Evolutionary conservation across 257 asterid genomes (phyloP).

Genomic region (Solanum sejunctum): DNA sequence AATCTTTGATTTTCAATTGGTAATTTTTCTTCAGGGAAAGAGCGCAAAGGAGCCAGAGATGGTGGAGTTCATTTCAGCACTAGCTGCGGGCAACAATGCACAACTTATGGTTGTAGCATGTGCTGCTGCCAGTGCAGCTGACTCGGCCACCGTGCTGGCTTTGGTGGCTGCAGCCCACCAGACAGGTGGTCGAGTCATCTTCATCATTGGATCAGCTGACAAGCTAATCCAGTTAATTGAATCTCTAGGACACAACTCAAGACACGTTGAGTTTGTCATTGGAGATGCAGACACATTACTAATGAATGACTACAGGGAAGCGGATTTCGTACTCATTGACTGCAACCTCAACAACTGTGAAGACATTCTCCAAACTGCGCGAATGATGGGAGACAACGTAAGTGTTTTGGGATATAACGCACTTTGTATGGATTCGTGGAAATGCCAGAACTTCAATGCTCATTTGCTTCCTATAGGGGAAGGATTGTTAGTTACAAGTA

Average conservation of each 20-base stretch:
- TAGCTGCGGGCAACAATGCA: constrained; percentile 67
- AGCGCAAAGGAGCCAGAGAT: constrained; percentile 53
- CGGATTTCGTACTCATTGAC: constrained; percentile 47
- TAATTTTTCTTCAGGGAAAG: constrained; percentile 32
- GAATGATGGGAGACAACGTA: not conserved
- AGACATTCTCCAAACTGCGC: constrained; percentile 9
- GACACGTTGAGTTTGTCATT: constrained; percentile 20
- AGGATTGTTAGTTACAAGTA: constrained; percentile 37
- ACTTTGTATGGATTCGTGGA: constrained; percentile 26
- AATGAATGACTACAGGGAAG: constrained; percentile 16
- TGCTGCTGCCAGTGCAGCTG: constrained; percentile 23
- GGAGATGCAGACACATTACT: constrained; percentile 40
- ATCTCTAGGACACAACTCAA: constrained; percentile 6
- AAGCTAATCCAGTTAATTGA: constrained; percentile 7
- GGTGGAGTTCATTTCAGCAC: constrained; percentile 69
- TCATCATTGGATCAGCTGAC: constrained; percentile 25
- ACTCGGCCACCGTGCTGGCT: constrained; percentile 32
- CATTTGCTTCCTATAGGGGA: constrained; percentile 63
- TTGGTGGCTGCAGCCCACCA: constrained; percentile 60
- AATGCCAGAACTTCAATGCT: constrained; percentile 14
- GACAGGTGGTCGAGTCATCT: constrained; percentile 50
- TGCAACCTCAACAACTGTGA: constrained; percentile 44
- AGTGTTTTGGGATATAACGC: constrained; percentile 58
- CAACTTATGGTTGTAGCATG: constrained; percentile 48
- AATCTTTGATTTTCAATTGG: not conserved